Base-by-base conservation (phyloP, 148 eudicot species). In the Euryodendron excelsum region DNA sequence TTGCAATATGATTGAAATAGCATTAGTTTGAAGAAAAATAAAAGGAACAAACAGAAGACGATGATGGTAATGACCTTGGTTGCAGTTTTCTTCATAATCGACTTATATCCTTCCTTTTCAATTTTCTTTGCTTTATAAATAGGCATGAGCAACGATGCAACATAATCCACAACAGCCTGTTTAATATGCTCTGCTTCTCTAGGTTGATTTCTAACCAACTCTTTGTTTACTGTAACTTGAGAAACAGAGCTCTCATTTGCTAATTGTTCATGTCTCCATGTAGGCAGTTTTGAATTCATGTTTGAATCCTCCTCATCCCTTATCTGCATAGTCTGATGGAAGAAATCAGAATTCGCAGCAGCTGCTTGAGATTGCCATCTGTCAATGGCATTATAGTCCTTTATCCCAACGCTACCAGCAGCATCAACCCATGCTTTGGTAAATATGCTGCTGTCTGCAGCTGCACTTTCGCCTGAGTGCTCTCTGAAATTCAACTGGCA, bases 361-460 rank as follows among this genome's bases (percentile, higher is more conserved):
- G 97, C 97, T 55, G 98, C 99, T 82, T 96, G 99, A 65, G 90
- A 91, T 83, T 96, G 99, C 99, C 98, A 96, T 82, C 97, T 93
- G 74, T 96, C 97, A 80, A 96, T 96, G 75, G 97, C 99, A 85
- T 82, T 90, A 81, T 85, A 91, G 56, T 96, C 99, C 82, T 93
- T 96, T 52, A 89, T 37, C 77, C 94, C 99, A 52, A 80, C 86
- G 74, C 91, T 87, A 59, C 97, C 96, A 53, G 89, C 85, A 56
- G 93, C 89, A 83, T 96, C 97, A 52, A 96, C 99, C 99, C 99
- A 96, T 78, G 99, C 99, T 88, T 90, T 93, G 21, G 97, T 93
- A 62, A 92, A 88, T 68, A 94, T 88, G 79, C 89, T 81, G 82
- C 88, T 89, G 76, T 91, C 98, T 17, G 86, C 87, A 74, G 96